Conservation (phyloP, 108 stramenopile species). For the Aurantiochytrium sp. region DNA sequence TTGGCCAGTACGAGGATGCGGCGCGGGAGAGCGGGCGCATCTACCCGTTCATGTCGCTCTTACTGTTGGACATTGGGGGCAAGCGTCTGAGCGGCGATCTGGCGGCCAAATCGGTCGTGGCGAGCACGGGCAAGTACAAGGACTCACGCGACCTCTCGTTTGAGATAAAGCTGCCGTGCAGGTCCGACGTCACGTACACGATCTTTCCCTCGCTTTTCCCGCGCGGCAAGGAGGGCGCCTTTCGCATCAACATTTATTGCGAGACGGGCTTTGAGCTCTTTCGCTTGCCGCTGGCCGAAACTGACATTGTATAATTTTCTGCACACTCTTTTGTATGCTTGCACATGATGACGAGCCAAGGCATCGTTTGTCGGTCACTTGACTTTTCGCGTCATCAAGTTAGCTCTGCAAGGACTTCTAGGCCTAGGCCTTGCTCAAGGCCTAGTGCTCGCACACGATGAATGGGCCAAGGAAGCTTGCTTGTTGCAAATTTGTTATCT, state of each 20-base stretch:
- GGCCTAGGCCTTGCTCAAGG: too few species aligned
- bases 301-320: background rate
- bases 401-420: too few species aligned
- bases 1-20: background rate
- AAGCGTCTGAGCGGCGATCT: background rate
- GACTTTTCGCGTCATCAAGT: too few species aligned
- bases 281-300: background rate
- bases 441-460: too few species aligned
- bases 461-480: too few species aligned
- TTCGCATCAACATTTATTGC: conserved; percentile 15
- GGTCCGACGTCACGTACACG: background rate
- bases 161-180: background rate
- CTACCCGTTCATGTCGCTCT: conserved; percentile 21
- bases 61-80: background rate
- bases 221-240: background rate
- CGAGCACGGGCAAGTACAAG: conserved; percentile 28
- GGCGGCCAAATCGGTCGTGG: background rate
- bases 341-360: too few species aligned
- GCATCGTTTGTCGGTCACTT: too few species aligned
- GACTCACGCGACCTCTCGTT: conserved; percentile 23
- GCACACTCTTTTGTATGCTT: too few species aligned
- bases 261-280: background rate
- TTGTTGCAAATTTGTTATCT: too few species aligned
- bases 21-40: background rate
- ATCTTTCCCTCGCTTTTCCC: conserved; percentile 18